A percentile compares a stretch with the other conserved stretches of the same genome.
phyloP scores from a whole-genome alignment of 2,329 filamentous ascomycete species.

The Pseudocercospora pini-densiflorae region DNA sequence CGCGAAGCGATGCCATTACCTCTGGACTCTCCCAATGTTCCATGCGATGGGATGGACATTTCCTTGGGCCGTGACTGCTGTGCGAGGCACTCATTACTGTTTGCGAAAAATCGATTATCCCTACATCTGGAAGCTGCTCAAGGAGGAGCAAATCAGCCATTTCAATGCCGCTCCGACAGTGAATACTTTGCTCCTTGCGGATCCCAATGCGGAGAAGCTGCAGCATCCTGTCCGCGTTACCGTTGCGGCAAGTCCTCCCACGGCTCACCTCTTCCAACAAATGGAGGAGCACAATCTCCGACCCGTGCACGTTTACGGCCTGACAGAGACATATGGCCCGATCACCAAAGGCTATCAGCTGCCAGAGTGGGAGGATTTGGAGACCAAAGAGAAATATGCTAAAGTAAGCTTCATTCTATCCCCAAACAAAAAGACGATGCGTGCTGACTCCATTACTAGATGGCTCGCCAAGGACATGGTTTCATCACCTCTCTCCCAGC shows the following conservation, averaged over 20 bases:
- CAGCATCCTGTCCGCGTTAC: conserved; percentile 80
- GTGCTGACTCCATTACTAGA: conserved; percentile 44
- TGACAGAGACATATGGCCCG: conserved; percentile 89
- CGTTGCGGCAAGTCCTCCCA: conserved; percentile 89
- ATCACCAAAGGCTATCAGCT: conserved; percentile 93
- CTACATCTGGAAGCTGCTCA: conserved; percentile 86
- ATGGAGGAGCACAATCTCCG: conserved; percentile 87
- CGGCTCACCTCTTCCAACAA: conserved; percentile 86
- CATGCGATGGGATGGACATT: conserved; percentile 61
- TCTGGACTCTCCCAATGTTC: conserved; percentile 80
- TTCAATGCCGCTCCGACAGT: conserved; percentile 97
- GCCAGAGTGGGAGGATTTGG: conserved; percentile 79
- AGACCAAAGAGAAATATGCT: conserved; percentile 76
- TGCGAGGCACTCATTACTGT: conserved; percentile 93
- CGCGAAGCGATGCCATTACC: conserved; percentile 60
- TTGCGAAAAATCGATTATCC: conserved; percentile 94
- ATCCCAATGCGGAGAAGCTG: conserved; percentile 74
- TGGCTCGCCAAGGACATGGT: conserved; percentile 94
- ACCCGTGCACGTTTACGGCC: conserved; percentile 91
- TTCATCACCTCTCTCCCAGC: conserved; percentile 82
- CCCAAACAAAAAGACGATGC: neutral
- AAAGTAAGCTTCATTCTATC: conserved; percentile 43
- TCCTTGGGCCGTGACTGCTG: conserved; percentile 77
- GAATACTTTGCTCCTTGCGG: conserved; percentile 87
- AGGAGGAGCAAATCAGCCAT: conserved; percentile 86